phyloP scores from a whole-genome alignment of 768 basidiomycete genomes.

The Heimioporus sp. region DNA sequence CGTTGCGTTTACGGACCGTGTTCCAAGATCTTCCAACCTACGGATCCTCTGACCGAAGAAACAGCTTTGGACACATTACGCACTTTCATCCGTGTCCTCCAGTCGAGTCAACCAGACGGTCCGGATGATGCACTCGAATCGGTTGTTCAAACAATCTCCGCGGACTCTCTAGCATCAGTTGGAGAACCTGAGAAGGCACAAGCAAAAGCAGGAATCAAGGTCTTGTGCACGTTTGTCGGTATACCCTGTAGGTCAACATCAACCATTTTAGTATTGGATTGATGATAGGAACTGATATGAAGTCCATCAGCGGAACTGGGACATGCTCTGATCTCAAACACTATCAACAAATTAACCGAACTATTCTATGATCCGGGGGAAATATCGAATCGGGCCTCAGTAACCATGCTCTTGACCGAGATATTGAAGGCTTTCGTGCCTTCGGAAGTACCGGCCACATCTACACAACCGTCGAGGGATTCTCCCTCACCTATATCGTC shows the following conservation, averaged over 20 bases:
- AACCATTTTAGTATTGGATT: background rate
- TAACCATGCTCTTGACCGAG: slow-evolving; percentile 66
- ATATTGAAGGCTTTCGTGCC: slow-evolving; percentile 48
- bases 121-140: slow-evolving; percentile 42
- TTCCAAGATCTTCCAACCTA: slow-evolving; percentile 87
- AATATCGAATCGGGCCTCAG: slow-evolving; percentile 59
- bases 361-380: slow-evolving; percentile 76
- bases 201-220: slow-evolving; percentile 83
- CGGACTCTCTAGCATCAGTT: slow-evolving; percentile 77
- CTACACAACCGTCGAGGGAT: slow-evolving; percentile 29
- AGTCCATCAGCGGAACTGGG: slow-evolving; percentile 59
- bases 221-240: slow-evolving; percentile 73
- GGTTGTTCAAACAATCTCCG: slow-evolving; percentile 70
- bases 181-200: slow-evolving; percentile 93
- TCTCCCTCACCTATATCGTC: slow-evolving; percentile 21
- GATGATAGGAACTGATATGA: slow-evolving; percentile 2
- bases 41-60: slow-evolving; percentile 70
- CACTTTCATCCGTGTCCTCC: slow-evolving; percentile 72
- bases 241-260: slow-evolving; percentile 64
- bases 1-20: background rate
- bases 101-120: slow-evolving; percentile 42
- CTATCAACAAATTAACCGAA: slow-evolving; percentile 71
- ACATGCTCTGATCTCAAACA: slow-evolving; percentile 62
- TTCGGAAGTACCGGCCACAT: background rate
- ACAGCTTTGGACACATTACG: slow-evolving; percentile 72